Conservation (phyloP, 257 asterid genomes). For the Capsicum rhomboideum region DNA sequence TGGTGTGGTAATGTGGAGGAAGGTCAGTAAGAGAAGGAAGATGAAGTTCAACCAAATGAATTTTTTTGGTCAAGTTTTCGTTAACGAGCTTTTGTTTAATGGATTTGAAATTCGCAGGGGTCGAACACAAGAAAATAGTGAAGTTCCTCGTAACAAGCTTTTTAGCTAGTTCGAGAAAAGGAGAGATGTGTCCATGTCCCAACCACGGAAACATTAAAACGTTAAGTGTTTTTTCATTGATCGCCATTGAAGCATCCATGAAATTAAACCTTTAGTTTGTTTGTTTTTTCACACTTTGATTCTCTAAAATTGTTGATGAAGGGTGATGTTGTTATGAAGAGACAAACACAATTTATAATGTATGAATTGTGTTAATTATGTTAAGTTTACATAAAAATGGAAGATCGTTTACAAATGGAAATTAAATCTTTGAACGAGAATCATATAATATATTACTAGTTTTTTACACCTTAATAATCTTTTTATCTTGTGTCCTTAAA, state of each 20-base stretch:
- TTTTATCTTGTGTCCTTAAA: background rate
- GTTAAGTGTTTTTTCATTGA: background rate
- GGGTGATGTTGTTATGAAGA: background rate
- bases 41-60: slow-evolving; percentile 7
- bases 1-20: slow-evolving; percentile 22
- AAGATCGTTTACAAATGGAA: background rate
- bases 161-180: slow-evolving; percentile 18
- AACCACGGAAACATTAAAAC: slow-evolving; percentile 21
- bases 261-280: background rate
- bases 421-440: background rate
- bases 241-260: background rate
- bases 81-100: slow-evolving; percentile 1
- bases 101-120: background rate
- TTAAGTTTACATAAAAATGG: background rate
- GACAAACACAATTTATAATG: background rate
- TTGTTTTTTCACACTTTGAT: background rate
- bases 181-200: slow-evolving; percentile 25
- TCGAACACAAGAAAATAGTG: slow-evolving; percentile 13
- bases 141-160: slow-evolving; percentile 5
- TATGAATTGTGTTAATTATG: background rate
- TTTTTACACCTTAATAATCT: background rate
- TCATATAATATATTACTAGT: background rate
- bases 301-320: background rate
- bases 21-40: slow-evolving; percentile 16
- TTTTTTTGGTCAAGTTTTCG: background rate